Evolutionary conservation across 2,329 filamentous ascomycete genomes (phyloP).

Genomic region (Cadophora sp.): DNA sequence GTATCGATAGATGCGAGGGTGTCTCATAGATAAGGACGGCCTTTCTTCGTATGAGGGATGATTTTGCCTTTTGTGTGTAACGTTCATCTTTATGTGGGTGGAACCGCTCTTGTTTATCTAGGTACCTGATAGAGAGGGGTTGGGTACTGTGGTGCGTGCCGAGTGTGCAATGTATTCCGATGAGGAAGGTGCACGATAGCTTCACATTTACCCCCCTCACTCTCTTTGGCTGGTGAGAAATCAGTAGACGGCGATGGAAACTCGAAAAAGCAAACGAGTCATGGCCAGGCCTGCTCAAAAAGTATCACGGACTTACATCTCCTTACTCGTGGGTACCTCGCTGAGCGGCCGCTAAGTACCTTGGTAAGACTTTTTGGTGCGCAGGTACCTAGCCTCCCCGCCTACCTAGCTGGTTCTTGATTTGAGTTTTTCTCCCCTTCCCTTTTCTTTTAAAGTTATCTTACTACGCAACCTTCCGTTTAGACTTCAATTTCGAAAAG

Average conservation of each 20-base stretch:
- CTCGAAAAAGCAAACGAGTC: not conserved
- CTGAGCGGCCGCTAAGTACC: too few relatives aligned
- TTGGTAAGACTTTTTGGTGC: too few relatives aligned
- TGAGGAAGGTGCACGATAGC: constrained; percentile 2
- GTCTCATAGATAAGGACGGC: not conserved
- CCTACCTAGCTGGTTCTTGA: too few relatives aligned
- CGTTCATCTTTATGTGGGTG: not conserved
- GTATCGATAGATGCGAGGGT: not conserved
- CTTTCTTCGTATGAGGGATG: not conserved
- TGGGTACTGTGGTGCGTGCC: not conserved
- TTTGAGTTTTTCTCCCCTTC: too few relatives aligned
- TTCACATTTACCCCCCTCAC: not conserved
- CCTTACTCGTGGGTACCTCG: too few relatives aligned
- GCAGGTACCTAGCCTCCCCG: too few relatives aligned
- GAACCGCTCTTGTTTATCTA: not conserved
- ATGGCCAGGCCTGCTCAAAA: not conserved
- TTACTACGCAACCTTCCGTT: too few relatives aligned
- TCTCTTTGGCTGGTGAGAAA: not conserved
- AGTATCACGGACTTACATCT: not conserved
- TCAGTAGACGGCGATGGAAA: too few relatives aligned
- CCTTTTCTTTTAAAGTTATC: too few relatives aligned
- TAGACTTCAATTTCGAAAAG: too few relatives aligned
- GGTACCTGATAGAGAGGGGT: not conserved
- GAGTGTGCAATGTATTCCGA: not conserved
- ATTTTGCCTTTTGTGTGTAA: not conserved